phyloP scores from a whole-genome alignment of 352 stramenopile genomes.

The Phytophthora crassamura region DNA sequence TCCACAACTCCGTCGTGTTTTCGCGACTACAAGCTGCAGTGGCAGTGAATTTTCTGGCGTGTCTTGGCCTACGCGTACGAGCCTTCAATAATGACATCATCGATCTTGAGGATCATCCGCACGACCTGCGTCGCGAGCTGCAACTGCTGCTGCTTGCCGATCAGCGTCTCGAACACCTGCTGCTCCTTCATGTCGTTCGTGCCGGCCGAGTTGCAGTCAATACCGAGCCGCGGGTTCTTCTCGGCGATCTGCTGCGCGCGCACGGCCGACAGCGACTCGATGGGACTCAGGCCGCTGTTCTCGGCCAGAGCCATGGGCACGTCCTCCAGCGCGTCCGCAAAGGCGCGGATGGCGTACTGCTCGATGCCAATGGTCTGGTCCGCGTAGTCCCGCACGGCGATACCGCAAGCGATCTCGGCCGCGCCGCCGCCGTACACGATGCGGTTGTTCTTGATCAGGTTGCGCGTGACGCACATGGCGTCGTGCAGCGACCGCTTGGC shows the following conservation, averaged over 20 bases:
- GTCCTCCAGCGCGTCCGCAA: conserved; percentile 99
- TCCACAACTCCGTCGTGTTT: neutral
- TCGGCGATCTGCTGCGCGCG: conserved; percentile 95
- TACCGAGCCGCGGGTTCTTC: conserved; percentile 95
- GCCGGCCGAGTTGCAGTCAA: conserved; percentile 96
- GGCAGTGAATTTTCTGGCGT: conserved; percentile 31
- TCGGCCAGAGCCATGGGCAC: conserved; percentile 99
- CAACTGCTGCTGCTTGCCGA: conserved; percentile 99
- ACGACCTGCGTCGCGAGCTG: conserved; percentile 99
- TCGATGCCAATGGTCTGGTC: conserved; percentile 86
- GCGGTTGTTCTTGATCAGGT: conserved; percentile 99
- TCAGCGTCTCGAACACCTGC: conserved; percentile 99
- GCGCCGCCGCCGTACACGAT: conserved; percentile 99
- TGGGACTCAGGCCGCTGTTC: conserved; percentile 98
- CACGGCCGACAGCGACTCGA: conserved; percentile 97
- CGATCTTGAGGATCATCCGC: conserved; percentile 99
- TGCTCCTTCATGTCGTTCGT: conserved; percentile 98
- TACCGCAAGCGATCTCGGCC: conserved; percentile 98
- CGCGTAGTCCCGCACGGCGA: conserved; percentile 93
- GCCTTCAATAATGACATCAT: conserved; percentile 98
- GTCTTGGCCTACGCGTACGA: conserved; percentile 77
- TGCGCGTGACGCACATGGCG: conserved; percentile 99
- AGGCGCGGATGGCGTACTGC: conserved; percentile 99
- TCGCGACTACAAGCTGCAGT: conserved; percentile 4
- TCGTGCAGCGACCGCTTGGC: conserved; percentile 99